These are phyloP conservation scores for Gynostemma pentaphyllum DNA, from an alignment of 306 rosid genomes.

Conservation along the genomic window DNA sequence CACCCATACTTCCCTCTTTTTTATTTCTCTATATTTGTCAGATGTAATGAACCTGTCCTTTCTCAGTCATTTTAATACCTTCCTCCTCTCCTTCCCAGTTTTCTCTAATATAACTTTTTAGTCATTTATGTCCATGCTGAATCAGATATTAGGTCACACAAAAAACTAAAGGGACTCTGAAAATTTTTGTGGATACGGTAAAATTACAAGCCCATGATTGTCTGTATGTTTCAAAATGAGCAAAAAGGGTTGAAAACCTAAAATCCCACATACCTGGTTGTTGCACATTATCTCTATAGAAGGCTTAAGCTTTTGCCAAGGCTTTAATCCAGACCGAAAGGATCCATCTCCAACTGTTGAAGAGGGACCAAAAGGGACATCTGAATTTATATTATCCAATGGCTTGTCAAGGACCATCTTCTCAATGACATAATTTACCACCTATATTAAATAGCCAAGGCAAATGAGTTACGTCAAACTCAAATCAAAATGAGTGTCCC, in stretches of 20 bases:
- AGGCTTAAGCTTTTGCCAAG: constrained; percentile 84
- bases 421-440: constrained; percentile 78
- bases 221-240: neutral
- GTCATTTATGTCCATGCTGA: too few species aligned
- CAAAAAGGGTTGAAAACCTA: neutral
- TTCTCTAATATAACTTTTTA: too few species aligned
- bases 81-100: too few species aligned
- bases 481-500: neutral
- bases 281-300: constrained; percentile 89
- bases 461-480: neutral
- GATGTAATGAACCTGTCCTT: too few species aligned
- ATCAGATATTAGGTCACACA: too few species aligned
- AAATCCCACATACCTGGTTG: constrained; percentile 64
- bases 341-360: constrained; percentile 65
- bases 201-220: neutral
- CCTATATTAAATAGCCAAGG: constrained; percentile 32
- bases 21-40: too few species aligned
- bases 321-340: constrained; percentile 71
- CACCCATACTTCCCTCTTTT: too few species aligned
- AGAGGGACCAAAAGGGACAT: constrained; percentile 49
- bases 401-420: constrained; percentile 96
- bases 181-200: too few species aligned
- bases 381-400: constrained; percentile 47
- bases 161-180: too few species aligned
- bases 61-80: too few species aligned